Base-by-base conservation (phyloP, 331 rosid genomes). In the Ulmus americana region DNA sequence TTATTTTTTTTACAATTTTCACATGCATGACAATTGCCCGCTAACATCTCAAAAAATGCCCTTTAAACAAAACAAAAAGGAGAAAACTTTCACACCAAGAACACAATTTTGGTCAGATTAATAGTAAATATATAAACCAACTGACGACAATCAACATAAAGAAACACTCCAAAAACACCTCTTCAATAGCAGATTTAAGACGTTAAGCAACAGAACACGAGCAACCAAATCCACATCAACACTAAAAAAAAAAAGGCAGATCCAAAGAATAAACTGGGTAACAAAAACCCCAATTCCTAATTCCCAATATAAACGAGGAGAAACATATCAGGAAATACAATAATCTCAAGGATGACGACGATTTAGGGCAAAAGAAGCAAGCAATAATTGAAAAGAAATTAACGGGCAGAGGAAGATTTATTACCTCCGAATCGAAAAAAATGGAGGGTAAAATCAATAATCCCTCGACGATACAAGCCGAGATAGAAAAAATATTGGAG, bases 101-200 rank as follows among this genome's bases (percentile, higher is more conserved):
- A 38, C 35, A 16, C 10, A n/a, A 51, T 22, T 22, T 22, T 22
- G 35, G 35, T 1, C 35, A 22, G 35, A 22, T 22, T 22, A 22
- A 22, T 22, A 49, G 7, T 5, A 14, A 3, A 11, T 49, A 14
- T 13, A 4, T 13, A 4, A 49, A 2, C 54, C n/a, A 8, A 49
- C 15, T 6, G 3, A 6, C 11, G 13, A 53, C 10, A 53, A 53
- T 15, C 6, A 53, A 2, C 5, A 1, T 20, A 53, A 20, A 18
- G 5, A 51, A 5, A 8, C 48, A 15, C 22, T 28, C 2, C 10
- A 20, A 6, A 8, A n/a, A 41, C 3, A 41, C 28, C 38, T 49
- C 9, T 15, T 55, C 63, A 55, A 43, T 51, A 20, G 48, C 7
- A 50, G 52, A 28, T 53, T 72, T 70, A 65, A 69, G 65, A 47